Conservation (phyloP, 495 filamentous ascomycete genomes). For the Hypomontagnella monticulosa region DNA sequence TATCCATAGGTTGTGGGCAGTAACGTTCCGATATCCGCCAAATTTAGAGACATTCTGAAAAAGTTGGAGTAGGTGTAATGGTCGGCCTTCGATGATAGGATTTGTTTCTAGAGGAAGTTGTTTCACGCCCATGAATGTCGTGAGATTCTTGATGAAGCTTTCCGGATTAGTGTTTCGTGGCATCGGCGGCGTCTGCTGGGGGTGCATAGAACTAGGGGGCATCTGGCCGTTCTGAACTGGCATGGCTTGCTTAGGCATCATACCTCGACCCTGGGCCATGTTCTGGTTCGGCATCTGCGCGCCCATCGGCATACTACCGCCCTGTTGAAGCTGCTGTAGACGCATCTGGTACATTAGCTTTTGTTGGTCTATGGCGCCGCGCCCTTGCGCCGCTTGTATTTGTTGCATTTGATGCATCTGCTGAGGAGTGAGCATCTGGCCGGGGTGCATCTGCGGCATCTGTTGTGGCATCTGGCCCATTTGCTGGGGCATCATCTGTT, state of each 20-base stretch:
- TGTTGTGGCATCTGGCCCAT: conserved; percentile 55
- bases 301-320: conserved; percentile 60
- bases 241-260: conserved; percentile 61
- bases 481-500: conserved; percentile 57
- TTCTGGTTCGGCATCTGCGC: conserved; percentile 54
- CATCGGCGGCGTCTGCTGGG: conserved; percentile 48
- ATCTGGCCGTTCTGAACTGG: conserved; percentile 59
- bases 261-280: conserved; percentile 57
- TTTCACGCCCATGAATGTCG: conserved; percentile 74
- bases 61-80: conserved; percentile 75
- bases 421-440: conserved; percentile 47
- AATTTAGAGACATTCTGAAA: conserved; percentile 76
- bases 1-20: conserved; percentile 73
- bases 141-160: conserved; percentile 78
- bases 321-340: conserved; percentile 68
- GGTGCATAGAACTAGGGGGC: conserved; percentile 54
- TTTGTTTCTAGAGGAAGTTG: conserved; percentile 74
- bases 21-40: conserved; percentile 80
- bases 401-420: conserved; percentile 57
- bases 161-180: conserved; percentile 61
- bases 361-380: conserved; percentile 63
- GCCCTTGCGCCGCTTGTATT: conserved; percentile 61
- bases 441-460: conserved; percentile 52
- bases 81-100: conserved; percentile 74
- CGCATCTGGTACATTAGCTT: conserved; percentile 72